A percentile compares a stretch with the other conserved stretches of the same genome.
phyloP scores from a whole-genome alignment of 306 rosid species.

The Fagus crenata region DNA sequence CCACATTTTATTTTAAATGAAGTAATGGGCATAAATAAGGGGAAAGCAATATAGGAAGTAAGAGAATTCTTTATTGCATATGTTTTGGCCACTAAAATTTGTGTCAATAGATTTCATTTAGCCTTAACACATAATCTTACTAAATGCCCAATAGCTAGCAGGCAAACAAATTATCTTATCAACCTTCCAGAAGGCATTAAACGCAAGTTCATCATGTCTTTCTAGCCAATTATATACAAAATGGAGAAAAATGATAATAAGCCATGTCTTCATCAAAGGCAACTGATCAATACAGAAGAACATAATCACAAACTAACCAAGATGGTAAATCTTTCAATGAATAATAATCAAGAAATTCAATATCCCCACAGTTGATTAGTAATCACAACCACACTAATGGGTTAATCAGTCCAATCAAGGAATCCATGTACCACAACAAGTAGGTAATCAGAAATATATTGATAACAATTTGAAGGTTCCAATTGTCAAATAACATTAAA shows the following conservation, averaged over 20 bases:
- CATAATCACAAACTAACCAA: neutral
- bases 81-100: neutral
- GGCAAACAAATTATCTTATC: neutral
- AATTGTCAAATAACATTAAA: neutral
- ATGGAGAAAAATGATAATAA: neutral
- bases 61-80: neutral
- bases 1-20: neutral
- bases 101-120: neutral
- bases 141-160: neutral
- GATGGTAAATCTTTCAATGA: neutral
- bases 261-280: neutral
- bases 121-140: neutral
- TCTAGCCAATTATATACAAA: neutral
- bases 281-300: neutral
- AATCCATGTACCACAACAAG: neutral
- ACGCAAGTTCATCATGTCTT: neutral
- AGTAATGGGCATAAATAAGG: neutral
- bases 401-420: neutral
- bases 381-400: neutral
- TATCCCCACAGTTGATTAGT: neutral
- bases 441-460: neutral
- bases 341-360: conserved; percentile 1
- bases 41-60: neutral
- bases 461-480: neutral
- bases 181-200: neutral